These are phyloP conservation scores for Eutrema yunnanense DNA, from an alignment of 345 rosid genomes.

Conservation along the genomic window DNA sequence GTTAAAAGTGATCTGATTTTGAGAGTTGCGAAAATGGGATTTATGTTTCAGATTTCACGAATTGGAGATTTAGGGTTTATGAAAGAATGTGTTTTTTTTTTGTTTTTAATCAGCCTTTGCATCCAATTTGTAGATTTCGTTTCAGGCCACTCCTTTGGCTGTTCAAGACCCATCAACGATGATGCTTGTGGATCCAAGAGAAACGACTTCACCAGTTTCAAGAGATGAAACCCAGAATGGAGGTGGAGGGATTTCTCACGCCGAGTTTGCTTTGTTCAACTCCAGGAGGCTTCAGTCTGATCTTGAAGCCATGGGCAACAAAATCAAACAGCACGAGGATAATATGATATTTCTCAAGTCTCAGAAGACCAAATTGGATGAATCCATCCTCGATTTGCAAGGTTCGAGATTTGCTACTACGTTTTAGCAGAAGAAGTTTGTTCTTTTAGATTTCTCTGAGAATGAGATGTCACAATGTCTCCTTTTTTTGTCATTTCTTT, in stretches of 20 bases:
- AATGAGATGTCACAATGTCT: background rate
- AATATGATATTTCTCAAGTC: slow-evolving; percentile 42
- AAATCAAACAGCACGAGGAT: slow-evolving; percentile 65
- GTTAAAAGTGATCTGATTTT: background rate
- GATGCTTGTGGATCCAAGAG: slow-evolving; percentile 36
- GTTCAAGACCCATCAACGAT: slow-evolving; percentile 31
- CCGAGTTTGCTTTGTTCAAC: slow-evolving; percentile 31
- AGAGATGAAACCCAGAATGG: slow-evolving; percentile 38
- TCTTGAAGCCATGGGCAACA: slow-evolving; percentile 46
- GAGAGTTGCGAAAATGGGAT: background rate
- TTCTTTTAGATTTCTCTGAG: background rate
- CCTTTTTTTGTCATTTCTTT: background rate
- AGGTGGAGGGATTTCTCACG: slow-evolving; percentile 44
- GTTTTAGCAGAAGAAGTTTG: background rate
- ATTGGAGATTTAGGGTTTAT: slow-evolving; percentile 8
- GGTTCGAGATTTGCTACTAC: slow-evolving; percentile 27
- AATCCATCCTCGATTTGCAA: slow-evolving; percentile 54
- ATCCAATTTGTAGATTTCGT: slow-evolving; percentile 26
- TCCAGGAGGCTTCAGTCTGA: slow-evolving; percentile 71
- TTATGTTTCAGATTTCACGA: background rate
- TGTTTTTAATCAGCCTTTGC: background rate
- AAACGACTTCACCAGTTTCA: slow-evolving; percentile 9
- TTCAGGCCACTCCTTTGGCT: slow-evolving; percentile 20
- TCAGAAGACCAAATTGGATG: slow-evolving; percentile 55
- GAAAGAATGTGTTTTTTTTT: background rate